Conservation (phyloP, 139 green algal species). For the Volvox africanus region DNA sequence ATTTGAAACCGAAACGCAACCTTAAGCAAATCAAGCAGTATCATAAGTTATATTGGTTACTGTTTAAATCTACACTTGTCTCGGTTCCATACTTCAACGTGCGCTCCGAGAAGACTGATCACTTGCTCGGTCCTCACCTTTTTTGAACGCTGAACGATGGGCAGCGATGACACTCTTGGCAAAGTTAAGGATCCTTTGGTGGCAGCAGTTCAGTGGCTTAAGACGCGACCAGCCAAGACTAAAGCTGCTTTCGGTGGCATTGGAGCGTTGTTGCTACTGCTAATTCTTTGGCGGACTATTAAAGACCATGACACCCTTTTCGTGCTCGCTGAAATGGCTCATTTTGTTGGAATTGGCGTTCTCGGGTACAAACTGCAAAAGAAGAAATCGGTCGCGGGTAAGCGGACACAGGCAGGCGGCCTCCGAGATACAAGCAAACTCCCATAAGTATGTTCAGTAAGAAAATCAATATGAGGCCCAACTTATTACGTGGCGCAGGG, state of each 20-base stretch:
- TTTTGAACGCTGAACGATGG: conserved; percentile 5
- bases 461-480: too few relatives aligned
- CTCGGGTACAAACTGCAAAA: conserved; percentile 94
- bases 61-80: background rate
- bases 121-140: background rate
- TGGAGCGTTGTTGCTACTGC: conserved; percentile 68
- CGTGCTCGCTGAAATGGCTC: conserved; percentile 91
- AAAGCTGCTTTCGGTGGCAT: conserved; percentile 67
- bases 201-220: conserved; percentile 75
- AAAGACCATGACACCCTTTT: conserved; percentile 98
- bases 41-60: background rate
- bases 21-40: background rate
- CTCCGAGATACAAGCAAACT: too few relatives aligned
- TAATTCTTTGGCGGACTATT: conserved; percentile 83
- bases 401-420: background rate
- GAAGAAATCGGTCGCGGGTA: conserved; percentile 91
- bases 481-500: conserved; percentile 64
- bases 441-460: too few relatives aligned
- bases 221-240: conserved; percentile 73
- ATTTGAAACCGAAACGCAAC: conserved; percentile 22
- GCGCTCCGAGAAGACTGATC: background rate
- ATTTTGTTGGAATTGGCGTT: conserved; percentile 94
- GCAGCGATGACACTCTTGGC: conserved; percentile 48
- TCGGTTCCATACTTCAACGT: background rate
- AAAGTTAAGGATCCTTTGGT: conserved; percentile 70